Conservation (phyloP, 345 rosid genomes). For the Lepidium sativum region DNA sequence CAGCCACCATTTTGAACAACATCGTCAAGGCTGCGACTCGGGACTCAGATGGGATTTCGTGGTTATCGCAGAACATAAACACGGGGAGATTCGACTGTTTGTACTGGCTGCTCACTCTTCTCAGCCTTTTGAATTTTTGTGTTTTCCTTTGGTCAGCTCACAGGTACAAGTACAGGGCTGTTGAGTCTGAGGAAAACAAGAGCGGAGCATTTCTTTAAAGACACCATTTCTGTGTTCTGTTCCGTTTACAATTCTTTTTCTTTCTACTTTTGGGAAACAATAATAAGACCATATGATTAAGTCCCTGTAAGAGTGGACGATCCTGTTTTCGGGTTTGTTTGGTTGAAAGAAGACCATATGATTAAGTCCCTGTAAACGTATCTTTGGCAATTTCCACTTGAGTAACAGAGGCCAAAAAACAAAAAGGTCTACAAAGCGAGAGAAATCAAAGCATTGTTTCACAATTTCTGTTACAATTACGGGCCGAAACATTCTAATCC, state of each 20-base stretch:
- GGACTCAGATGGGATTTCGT: slow-evolving; percentile 36
- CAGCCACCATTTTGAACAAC: slow-evolving; percentile 65
- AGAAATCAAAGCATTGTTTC: slow-evolving; percentile 7
- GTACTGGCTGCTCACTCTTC: slow-evolving; percentile 64
- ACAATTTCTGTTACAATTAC: slow-evolving; percentile 17
- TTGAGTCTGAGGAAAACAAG: slow-evolving; percentile 25
- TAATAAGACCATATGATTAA: no score
- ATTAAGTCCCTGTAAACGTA: not conserved
- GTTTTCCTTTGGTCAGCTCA: slow-evolving; percentile 56
- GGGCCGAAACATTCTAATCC: slow-evolving; percentile 2
- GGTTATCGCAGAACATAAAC: slow-evolving; percentile 85
- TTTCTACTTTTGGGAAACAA: not conserved
- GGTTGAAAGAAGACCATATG: not conserved
- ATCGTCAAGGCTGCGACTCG: slow-evolving; percentile 61
- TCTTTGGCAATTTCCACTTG: slow-evolving; percentile 13
- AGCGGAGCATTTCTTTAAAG: slow-evolving; percentile 2
- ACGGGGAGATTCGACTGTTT: slow-evolving; percentile 68
- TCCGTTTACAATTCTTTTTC: not conserved
- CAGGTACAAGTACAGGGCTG: slow-evolving; percentile 54
- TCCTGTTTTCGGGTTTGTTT: not conserved
- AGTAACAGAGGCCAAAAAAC: not conserved
- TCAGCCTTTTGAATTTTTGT: slow-evolving; percentile 60
- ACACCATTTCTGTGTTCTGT: not conserved
- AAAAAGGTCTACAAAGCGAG: not conserved
- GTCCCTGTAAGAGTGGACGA: not conserved